Evolutionary conservation across 2,329 filamentous ascomycete genomes (phyloP).

Genomic region (Cephalotrichum gorgonifer): DNA sequence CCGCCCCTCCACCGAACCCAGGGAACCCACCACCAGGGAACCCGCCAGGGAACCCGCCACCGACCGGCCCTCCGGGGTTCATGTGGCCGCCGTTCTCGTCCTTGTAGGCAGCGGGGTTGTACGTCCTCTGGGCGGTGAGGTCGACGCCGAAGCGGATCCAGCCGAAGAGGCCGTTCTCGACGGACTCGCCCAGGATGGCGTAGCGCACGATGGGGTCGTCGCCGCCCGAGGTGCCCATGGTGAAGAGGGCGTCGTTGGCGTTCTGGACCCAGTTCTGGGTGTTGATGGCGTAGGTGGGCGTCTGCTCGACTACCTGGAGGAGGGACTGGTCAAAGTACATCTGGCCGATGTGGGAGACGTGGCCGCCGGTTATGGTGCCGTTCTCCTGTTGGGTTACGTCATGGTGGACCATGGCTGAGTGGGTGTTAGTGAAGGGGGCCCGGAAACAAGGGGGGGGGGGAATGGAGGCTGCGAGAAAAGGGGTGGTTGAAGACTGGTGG

Average conservation of each 20-base stretch:
- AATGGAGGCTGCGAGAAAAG: too few species aligned
- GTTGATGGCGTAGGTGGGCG: slow-evolving; percentile 36
- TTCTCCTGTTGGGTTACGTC: slow-evolving; percentile 22
- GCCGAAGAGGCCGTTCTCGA: slow-evolving; percentile 40
- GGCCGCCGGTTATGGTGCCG: slow-evolving; percentile 21
- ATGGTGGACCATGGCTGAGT: slow-evolving; percentile 23
- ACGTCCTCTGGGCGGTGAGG: background rate
- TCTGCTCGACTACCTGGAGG: slow-evolving; percentile 36
- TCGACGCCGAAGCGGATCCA: slow-evolving; percentile 46
- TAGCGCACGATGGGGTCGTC: slow-evolving; percentile 51
- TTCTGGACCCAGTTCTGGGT: slow-evolving; percentile 37
- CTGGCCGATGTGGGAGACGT: slow-evolving; percentile 52
- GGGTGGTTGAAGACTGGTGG: too few species aligned
- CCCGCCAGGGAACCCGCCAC: background rate
- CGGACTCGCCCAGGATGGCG: slow-evolving; percentile 40
- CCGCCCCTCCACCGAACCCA: background rate
- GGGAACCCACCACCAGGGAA: slow-evolving; percentile 1
- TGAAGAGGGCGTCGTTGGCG: slow-evolving; percentile 37
- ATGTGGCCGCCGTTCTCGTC: slow-evolving; percentile 5
- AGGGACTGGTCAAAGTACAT: slow-evolving; percentile 53
- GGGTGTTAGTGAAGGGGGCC: background rate
- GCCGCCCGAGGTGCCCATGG: slow-evolving; percentile 32
- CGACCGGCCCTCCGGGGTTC: slow-evolving; percentile 2
- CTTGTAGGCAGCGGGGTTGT: slow-evolving; percentile 6
- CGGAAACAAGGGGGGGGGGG: slow-evolving; percentile 16